Base-by-base conservation (phyloP, 345 rosid genomes). In the Trapa bicornis region DNA sequence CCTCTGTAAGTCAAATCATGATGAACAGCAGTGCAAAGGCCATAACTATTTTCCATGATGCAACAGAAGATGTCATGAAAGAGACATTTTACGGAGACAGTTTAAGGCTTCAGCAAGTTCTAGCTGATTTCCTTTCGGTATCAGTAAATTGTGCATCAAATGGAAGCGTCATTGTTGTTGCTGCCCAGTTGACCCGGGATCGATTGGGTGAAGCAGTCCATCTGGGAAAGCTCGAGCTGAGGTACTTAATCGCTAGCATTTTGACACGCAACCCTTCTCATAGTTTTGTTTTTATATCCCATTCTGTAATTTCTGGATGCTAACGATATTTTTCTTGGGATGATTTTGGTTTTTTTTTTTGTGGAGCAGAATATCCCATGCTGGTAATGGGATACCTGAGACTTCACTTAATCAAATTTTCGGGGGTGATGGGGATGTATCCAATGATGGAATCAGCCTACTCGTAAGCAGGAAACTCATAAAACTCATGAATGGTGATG, bases 401-500 rank as follows among this genome's bases (percentile, higher is more conserved):
- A 68, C 75, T 54, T 69, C 90, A 75, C 83, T 90, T 73, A 81
- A 80, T 76, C 80, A 87, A 63, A 93, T 90, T 97, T 90, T 87
- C 73, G 86, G 84, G 29, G 79, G 62, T 17, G 84, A 78, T 64
- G 87, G 75, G 62, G 92, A 80, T 32, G 77, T 79, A 38, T 82
- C 88, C 0, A 97, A 88, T 71, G 94, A 87, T 71, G 93, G 96
- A 67, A 74, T 88, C 66, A 78, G 96, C 69, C 76, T 93, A 72
- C 75, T 88, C 61, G 75, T 93, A 60, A 90, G 98, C 80, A 65
- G 88, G 73, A 90, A 84, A 68, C 75, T 93, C 71, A 80, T 84
- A 71, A 90, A 85, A 77, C 87, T 90, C 64, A 90, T 93, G 97
- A 88, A 83, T 66, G 97, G 98, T 77, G 97, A 83, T 76, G 92